Evolutionary conservation across 108 stramenopile genomes (phyloP).

Genomic region (Mediolabrus comicus): DNA sequence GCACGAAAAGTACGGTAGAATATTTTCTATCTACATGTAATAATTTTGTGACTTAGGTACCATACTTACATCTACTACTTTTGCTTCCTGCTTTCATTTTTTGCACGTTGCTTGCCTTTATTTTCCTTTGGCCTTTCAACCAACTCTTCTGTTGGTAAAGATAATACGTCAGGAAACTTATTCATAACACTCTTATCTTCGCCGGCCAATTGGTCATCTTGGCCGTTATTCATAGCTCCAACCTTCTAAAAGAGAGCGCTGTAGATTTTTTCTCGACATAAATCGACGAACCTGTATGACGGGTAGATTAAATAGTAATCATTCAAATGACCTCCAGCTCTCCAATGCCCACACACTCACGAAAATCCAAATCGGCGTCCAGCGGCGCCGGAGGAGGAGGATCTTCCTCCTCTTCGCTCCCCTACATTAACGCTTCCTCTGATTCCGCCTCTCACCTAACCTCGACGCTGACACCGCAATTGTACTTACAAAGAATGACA

Average conservation of each 20-base stretch:
- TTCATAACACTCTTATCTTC: too few species aligned
- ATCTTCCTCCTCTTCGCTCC: slow-evolving; percentile 22
- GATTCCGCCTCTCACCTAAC: slow-evolving; percentile 1
- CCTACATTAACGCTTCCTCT: not conserved
- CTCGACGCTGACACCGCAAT: slow-evolving; percentile 42
- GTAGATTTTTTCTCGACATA: not conserved
- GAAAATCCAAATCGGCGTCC: slow-evolving; percentile 26
- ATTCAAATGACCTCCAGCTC: slow-evolving; percentile 8
- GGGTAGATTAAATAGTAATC: not conserved
- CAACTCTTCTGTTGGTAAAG: too few species aligned
- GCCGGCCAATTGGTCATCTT: too few species aligned
- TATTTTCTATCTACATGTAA: too few species aligned
- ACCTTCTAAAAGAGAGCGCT: not conserved
- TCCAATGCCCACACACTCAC: slow-evolving; percentile 36
- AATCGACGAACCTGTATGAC: not conserved
- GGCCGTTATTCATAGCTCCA: not conserved
- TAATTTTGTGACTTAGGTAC: too few species aligned
- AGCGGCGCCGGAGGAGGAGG: slow-evolving; percentile 15
- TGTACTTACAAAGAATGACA: slow-evolving; percentile 63
- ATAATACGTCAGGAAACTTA: too few species aligned
- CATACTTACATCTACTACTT: too few species aligned
- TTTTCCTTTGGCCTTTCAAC: too few species aligned
- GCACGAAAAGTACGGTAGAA: too few species aligned
- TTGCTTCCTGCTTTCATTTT: too few species aligned
- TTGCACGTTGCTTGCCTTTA: too few species aligned